Base-by-base conservation (phyloP, 352 stramenopile species). In the Elongisporangium prolatum region DNA sequence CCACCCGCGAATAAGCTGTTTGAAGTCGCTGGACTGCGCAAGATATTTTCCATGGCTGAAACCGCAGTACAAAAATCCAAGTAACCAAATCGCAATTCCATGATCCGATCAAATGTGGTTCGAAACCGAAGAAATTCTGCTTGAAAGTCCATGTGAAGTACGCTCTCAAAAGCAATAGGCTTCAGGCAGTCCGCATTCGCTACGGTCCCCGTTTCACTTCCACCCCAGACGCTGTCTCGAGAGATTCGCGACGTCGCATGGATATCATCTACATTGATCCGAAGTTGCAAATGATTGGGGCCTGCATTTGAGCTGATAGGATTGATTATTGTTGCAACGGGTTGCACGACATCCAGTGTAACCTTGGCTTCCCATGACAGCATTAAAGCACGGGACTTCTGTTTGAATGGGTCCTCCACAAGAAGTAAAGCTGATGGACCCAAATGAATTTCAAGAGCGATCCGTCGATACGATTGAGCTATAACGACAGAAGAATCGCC, bases 81-180 rank as follows among this genome's bases (percentile, higher is more conserved):
- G 54, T 95, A 95, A 1, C 86, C 86, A 44, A 93, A 95, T 9
- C 86, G 78, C 24, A 95, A 62, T 34, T 93, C 80, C 61, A 95
- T 78, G 21, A 92, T 76, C 5, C 79, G 76, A 57, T 95, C 77
- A 59, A 93, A 89, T 6, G 75, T 87, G 17, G 79, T 76, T 44
- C 81, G 80, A 21, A 90, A 80, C 0, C 77, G 74, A 3, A 91
- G 59, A 50, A 91, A 91, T 21, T 69, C 67, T 3, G 68, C 84
- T 14, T 56, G 67, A 22, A 91, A 70, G 57, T 91, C 80, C 58
- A 91, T 71, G 44, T 91, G 80, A n/a, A 91, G 58, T 13, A 83
- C 70, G 14, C 69, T 80, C 48, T 91, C 81, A 24, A 95, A 65
- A 21, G 74, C 68, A 52, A 91, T 91, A 0, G 80, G 81, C 61